Conservation (phyloP, 352 stramenopile genomes). For the Discostella stelligera region DNA sequence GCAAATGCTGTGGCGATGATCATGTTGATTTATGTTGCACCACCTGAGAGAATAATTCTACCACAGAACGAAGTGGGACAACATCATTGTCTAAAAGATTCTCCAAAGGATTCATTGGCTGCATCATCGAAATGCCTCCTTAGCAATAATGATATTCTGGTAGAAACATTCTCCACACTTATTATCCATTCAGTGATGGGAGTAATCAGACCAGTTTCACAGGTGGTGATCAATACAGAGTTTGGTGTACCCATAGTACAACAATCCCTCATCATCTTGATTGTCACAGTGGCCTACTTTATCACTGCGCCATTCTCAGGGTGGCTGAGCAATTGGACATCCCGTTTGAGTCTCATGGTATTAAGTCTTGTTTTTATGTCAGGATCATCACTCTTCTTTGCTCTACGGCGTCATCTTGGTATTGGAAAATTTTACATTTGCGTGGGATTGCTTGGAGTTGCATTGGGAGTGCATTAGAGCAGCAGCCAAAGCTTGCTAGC, state of each 20-base stretch:
- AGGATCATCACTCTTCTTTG: slow-evolving; percentile 32
- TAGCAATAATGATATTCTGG: slow-evolving; percentile 34
- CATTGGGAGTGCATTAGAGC: slow-evolving; percentile 27
- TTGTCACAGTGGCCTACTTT: slow-evolving; percentile 44
- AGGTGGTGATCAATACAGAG: slow-evolving; percentile 42
- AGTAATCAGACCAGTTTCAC: slow-evolving; percentile 43
- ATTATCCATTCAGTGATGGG: slow-evolving; percentile 41
- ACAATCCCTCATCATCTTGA: slow-evolving; percentile 45
- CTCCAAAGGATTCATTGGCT: slow-evolving; percentile 8
- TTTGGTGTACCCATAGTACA: slow-evolving; percentile 39
- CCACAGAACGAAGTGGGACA: background rate
- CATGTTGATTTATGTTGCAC: slow-evolving; percentile 22
- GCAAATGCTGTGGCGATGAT: slow-evolving; percentile 28
- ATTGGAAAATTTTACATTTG: slow-evolving; percentile 39
- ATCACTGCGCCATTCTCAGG: slow-evolving; percentile 28
- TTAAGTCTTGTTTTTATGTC: slow-evolving; percentile 34
- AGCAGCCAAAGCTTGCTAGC: slow-evolving; percentile 37
- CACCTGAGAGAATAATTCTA: slow-evolving; percentile 3
- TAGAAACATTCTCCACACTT: slow-evolving; percentile 31
- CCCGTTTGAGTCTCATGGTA: slow-evolving; percentile 18
- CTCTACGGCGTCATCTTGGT: slow-evolving; percentile 23
- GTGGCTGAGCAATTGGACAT: slow-evolving; percentile 22
- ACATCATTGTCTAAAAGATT: background rate
- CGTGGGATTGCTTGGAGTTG: slow-evolving; percentile 21
- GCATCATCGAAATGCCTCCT: slow-evolving; percentile 25